Evolutionary conservation across 1,284 basidiomycete genomes (phyloP).

Genomic region (Chalciporus sp.): DNA sequence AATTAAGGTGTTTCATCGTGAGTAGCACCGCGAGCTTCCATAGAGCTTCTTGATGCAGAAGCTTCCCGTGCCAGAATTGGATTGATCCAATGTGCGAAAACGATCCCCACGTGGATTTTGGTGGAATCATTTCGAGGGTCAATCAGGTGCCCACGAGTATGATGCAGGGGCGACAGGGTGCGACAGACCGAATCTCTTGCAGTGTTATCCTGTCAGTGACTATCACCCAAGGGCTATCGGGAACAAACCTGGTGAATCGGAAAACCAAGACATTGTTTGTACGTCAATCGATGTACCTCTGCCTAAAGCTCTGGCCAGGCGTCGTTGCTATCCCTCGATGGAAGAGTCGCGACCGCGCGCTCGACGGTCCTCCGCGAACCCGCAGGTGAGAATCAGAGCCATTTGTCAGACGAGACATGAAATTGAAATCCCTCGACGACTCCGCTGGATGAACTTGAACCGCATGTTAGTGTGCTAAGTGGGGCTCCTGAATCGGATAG

Average conservation of each 20-base stretch:
- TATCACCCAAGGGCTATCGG: slow-evolving; percentile 4
- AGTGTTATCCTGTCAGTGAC: slow-evolving; percentile 5
- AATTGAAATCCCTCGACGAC: slow-evolving; percentile 4
- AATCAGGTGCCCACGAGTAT: not conserved
- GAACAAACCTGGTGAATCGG: not conserved
- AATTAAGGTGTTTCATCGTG: slow-evolving; percentile 33
- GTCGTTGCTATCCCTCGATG: slow-evolving; percentile 1
- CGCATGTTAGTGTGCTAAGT: slow-evolving; percentile 1
- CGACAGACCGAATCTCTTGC: not conserved
- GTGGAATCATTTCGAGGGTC: slow-evolving; percentile 11
- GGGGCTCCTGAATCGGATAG: slow-evolving; percentile 2
- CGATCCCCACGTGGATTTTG: slow-evolving; percentile 7
- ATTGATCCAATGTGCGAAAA: slow-evolving; percentile 25
- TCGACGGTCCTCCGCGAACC: slow-evolving; percentile 17
- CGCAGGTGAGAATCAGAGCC: slow-evolving; percentile 23
- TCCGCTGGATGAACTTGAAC: not conserved
- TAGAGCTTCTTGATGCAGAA: slow-evolving; percentile 31
- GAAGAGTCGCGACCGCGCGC: slow-evolving; percentile 17
- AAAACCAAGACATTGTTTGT: not conserved
- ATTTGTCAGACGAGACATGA: slow-evolving; percentile 3
- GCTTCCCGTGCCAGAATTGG: slow-evolving; percentile 19
- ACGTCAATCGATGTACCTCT: not conserved
- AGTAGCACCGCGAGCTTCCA: slow-evolving; percentile 26
- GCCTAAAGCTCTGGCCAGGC: not conserved
- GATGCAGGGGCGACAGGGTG: not conserved